Percentiles rank a stretch among this genome's conserved stretches.
Conservation (phyloP, 176 grass and related monocot species). For the Carex scoparia region DNA sequence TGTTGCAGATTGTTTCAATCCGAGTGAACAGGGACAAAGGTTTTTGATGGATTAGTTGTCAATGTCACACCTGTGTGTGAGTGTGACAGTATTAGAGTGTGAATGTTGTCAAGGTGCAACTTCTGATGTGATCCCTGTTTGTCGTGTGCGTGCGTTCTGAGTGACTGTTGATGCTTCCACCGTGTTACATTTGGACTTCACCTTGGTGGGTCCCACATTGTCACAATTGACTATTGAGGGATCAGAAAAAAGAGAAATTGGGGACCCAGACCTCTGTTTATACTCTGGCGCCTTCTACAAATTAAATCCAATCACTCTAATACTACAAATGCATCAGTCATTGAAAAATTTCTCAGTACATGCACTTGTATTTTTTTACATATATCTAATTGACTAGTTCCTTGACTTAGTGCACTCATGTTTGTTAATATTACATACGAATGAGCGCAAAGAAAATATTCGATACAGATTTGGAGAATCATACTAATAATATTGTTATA, state of each 20-base stretch:
- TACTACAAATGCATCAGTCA: neutral
- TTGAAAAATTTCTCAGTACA: neutral
- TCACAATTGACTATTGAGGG: neutral
- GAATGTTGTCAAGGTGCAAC: neutral
- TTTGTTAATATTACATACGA: too few species aligned
- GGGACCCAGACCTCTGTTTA: neutral
- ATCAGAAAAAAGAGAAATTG: neutral
- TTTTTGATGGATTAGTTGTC: conserved; percentile 3
- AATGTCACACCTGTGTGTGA: neutral
- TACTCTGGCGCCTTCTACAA: neutral
- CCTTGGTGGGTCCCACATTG: neutral
- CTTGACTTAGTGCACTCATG: neutral
- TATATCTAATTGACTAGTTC: neutral
- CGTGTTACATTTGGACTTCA: conserved; percentile 1
- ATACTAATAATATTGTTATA: too few species aligned
- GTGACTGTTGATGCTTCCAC: neutral
- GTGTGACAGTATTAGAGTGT: conserved; percentile 1
- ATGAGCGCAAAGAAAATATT: too few species aligned
- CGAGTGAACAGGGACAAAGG: neutral
- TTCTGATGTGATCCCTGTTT: conserved; percentile 3
- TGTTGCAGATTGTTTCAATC: neutral
- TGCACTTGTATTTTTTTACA: neutral
- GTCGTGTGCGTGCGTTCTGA: conserved; percentile 10
- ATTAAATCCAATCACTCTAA: neutral
- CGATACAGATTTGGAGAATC: too few species aligned